Conservation (phyloP, 768 basidiomycete species). For the Daedaleopsis sinensis region DNA sequence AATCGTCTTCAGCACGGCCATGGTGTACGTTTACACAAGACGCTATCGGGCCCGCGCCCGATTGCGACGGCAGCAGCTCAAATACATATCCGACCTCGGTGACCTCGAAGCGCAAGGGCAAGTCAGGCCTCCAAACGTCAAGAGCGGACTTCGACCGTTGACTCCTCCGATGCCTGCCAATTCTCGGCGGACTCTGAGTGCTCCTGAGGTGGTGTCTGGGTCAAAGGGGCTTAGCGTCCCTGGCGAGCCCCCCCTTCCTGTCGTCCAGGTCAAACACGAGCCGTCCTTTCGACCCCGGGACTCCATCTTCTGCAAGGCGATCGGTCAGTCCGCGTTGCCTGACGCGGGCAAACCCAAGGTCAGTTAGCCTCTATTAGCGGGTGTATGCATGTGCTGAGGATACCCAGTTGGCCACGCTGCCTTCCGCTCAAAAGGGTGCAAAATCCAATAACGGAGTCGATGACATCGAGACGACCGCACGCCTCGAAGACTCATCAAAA, state of each 20-base stretch:
- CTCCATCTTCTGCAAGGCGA: constrained; percentile 15
- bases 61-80: background rate
- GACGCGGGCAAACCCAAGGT: constrained; percentile 6
- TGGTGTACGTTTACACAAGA: background rate
- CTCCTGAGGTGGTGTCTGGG: background rate
- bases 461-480: constrained; percentile 3
- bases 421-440: background rate
- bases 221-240: background rate
- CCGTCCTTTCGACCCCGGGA: constrained; percentile 12
- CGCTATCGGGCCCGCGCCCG: background rate
- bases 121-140: background rate
- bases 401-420: background rate
- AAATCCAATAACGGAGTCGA: background rate
- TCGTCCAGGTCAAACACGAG: background rate
- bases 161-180: background rate
- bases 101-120: constrained; percentile 7
- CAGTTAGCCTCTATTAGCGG: background rate
- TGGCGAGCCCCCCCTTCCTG: constrained; percentile 5
- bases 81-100: background rate
- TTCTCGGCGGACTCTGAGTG: background rate
- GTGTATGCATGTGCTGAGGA: background rate
- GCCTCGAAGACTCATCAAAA: background rate
- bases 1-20: background rate
- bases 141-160: background rate
- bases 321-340: constrained; percentile 3